Percentiles rank a stretch among this genome's conserved stretches.
phyloP scores from a whole-genome alignment of 306 rosid species.

The Fragaria vesca region DNA sequence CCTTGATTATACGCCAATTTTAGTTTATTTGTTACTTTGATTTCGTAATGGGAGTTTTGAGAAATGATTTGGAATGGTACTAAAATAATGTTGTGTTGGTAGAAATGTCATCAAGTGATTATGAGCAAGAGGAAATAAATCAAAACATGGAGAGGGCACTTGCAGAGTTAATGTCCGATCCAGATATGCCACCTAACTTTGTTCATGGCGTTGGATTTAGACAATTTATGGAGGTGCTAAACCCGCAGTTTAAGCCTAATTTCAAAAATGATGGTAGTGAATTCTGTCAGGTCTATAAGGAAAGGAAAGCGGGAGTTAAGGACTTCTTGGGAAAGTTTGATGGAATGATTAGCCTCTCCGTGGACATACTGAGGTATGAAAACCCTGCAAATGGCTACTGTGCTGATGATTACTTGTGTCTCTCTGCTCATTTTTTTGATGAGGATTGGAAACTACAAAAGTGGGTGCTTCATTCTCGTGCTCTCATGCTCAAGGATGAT shows the following conservation, averaged over 20 bases:
- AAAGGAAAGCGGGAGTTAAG: neutral
- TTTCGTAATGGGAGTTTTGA: neutral
- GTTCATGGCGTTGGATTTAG: neutral
- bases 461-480: constrained; percentile 13
- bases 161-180: neutral
- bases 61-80: neutral
- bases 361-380: neutral
- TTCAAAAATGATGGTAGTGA: neutral
- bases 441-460: constrained; percentile 12
- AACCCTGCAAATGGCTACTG: neutral
- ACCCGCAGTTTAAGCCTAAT: neutral
- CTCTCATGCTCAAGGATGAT: neutral
- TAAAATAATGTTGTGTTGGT: neutral
- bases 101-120: neutral
- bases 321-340: neutral
- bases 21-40: neutral
- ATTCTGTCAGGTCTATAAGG: neutral
- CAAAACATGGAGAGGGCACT: neutral
- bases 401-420: neutral
- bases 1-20: neutral
- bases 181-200: neutral
- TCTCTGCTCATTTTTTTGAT: constrained; percentile 16
- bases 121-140: neutral
- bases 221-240: neutral
- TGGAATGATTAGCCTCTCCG: constrained; percentile 12